phyloP scores from a whole-genome alignment of 75 land plant species.

The Isoetes taiwanensis region DNA sequence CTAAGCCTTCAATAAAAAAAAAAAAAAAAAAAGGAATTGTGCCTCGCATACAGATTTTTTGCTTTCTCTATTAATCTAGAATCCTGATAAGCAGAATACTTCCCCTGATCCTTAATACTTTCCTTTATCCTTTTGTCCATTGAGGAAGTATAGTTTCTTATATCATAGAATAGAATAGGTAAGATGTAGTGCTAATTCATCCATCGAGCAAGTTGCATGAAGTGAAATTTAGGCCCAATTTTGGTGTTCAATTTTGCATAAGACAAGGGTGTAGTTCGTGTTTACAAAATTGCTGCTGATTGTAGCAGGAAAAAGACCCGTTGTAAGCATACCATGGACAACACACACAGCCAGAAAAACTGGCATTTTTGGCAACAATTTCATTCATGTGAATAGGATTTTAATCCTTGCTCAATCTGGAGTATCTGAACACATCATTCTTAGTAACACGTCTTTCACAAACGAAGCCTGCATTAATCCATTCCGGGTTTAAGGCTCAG shows the following conservation, averaged over 20 bases:
- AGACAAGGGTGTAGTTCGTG: background rate
- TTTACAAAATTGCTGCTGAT: conserved; percentile 73
- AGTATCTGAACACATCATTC: conserved; percentile 43
- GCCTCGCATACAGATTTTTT: no score
- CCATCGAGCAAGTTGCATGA: background rate
- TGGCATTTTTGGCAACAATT: conserved; percentile 30
- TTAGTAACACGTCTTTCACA: conserved; percentile 31
- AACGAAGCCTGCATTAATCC: no score
- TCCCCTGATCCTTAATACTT: no score
- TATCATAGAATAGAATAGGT: conserved; percentile 1
- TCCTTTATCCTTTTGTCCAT: background rate
- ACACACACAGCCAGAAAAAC: conserved; percentile 38
- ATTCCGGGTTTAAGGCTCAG: no score
- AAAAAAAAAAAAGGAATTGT: no score
- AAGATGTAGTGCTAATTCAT: background rate
- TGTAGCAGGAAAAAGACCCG: conserved; percentile 59
- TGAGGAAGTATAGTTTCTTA: background rate
- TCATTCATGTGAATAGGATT: conserved; percentile 63
- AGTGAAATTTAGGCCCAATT: background rate
- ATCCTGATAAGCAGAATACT: background rate
- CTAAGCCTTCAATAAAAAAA: no score
- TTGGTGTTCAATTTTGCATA: background rate
- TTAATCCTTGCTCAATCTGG: conserved; percentile 48
- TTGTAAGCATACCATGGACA: conserved; percentile 85
- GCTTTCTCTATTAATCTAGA: background rate